Evolutionary conservation across 306 rosid genomes (phyloP), one percentile per base, ranked within the genome.

Genomic region (Clitoria ternatea): DNA sequence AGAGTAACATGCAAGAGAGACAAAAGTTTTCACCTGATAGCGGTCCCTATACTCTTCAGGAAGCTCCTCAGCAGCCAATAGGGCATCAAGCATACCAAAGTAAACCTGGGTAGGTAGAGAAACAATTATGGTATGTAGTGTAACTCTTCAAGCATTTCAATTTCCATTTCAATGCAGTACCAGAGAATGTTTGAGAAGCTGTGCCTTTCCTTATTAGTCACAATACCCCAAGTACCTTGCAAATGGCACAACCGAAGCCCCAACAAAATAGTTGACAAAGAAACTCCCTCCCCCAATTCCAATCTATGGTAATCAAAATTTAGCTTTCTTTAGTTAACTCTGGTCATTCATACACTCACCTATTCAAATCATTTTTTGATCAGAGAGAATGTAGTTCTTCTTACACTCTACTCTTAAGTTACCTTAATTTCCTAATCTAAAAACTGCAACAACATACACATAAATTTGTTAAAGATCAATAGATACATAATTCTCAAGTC

Each of bases 51-150:
- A 91, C 79, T 94, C 99, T 77, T 87, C 97, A 36, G 99, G 99
- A 61, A 94, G 97, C 85, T 86, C 96, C 87, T 94, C 97, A 2
- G 97, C 85, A 67, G 92, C 96, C 96, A 94, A 84, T 72, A 94
- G 76, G 39, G 99, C 99, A 66, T 94, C 99, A 69, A 94, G 97
- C 99, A 94, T 94, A 75, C 99, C 99, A 70, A 94, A 94, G 82
- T 91, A 94, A 50, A 86, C 99, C 99, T 94, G 78, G 76, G 77
- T 26, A 24, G 54, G 50, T 26, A 72, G 65, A 66, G 64, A 80
- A 69, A 83, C 73, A 79, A 53, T 50, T 26, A 36, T 59, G 14
- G 9, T 27, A 37, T 33, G 60, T 69, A 59, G 12, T 1, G 8
- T 5, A 13, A n/a, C 3, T 17, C 15, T 7, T 45, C 2, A 10